phyloP scores from a whole-genome alignment of 139 green algal genomes.

The Gonium pectorale region DNA sequence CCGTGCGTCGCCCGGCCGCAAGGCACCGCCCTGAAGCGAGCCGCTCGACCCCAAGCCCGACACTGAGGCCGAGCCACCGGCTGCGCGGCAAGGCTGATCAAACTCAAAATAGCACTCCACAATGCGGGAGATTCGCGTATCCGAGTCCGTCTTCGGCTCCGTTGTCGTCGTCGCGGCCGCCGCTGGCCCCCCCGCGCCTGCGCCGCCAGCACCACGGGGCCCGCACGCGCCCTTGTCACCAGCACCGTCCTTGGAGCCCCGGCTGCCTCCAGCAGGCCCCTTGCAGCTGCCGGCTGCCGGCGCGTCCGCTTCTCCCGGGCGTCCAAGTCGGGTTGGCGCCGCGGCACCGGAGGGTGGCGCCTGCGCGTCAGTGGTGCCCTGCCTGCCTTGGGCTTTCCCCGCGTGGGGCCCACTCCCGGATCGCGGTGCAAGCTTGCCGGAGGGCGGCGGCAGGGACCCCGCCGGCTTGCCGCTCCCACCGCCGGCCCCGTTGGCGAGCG shows the following conservation, averaged over 20 bases:
- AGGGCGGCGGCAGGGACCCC: neutral
- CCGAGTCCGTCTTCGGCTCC: constrained; percentile 41
- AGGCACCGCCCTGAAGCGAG: neutral
- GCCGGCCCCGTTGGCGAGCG: neutral
- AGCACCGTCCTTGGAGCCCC: constrained; percentile 21
- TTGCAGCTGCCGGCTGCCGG: constrained; percentile 30
- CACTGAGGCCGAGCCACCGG: neutral
- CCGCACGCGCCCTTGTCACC: constrained; percentile 24
- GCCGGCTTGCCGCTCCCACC: neutral
- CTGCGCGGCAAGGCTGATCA: neutral
- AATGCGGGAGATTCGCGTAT: constrained; percentile 21
- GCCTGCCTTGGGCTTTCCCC: neutral
- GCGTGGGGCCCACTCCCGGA: neutral
- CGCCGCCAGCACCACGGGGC: neutral
- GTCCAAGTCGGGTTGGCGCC: neutral
- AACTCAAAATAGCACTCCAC: constrained; percentile 42
- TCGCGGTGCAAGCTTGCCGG: neutral
- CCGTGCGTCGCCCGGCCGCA: neutral
- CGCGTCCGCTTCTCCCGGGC: neutral
- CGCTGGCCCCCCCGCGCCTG: neutral
- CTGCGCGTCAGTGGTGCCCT: neutral
- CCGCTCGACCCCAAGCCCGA: constrained; percentile 31
- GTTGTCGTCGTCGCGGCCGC: constrained; percentile 25
- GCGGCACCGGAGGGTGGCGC: neutral
- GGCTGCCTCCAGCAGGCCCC: neutral